These are phyloP conservation scores for Botrytis elliptica DNA, from an alignment of 2,329 filamentous ascomycete genomes.

Conservation along the genomic window DNA sequence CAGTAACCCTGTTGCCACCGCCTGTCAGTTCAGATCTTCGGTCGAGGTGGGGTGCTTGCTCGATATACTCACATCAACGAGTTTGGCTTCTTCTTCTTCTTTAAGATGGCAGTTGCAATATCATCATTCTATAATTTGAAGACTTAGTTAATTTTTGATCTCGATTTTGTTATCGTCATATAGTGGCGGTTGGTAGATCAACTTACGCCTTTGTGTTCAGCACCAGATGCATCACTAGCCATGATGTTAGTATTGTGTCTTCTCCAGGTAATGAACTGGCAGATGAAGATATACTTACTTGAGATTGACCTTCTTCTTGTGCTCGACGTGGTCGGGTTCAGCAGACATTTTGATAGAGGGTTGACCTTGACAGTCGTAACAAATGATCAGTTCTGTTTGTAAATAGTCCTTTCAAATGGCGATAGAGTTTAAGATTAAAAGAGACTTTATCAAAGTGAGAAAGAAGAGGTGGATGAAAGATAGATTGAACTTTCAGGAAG, in stretches of 20 bases:
- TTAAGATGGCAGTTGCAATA: conserved; percentile 91
- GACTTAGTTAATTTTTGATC: conserved; percentile 43
- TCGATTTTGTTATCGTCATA: conserved; percentile 29
- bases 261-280: conserved; percentile 9
- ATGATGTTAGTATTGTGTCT: conserved; percentile 42
- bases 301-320: conserved; percentile 82
- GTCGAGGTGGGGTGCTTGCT: conserved; percentile 20
- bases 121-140: conserved; percentile 68
- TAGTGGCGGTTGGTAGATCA: conserved; percentile 29
- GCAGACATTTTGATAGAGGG: conserved; percentile 66
- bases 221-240: conserved; percentile 80
- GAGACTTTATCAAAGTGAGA: background rate
- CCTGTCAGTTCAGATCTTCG: conserved; percentile 39
- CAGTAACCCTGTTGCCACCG: conserved; percentile 71
- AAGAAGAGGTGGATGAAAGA: conserved; percentile 3
- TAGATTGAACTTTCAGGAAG: background rate
- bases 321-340: conserved; percentile 60
- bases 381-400: background rate
- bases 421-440: background rate
- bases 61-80: conserved; percentile 76
- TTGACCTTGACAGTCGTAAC: conserved; percentile 17
- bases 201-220: conserved; percentile 78
- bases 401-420: background rate
- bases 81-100: conserved; percentile 99
- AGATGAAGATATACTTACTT: conserved; percentile 55